These are phyloP conservation scores for Saccharomyces hybrid DNA, from an alignment of 1,139 yeast species.

Conservation along the genomic window DNA sequence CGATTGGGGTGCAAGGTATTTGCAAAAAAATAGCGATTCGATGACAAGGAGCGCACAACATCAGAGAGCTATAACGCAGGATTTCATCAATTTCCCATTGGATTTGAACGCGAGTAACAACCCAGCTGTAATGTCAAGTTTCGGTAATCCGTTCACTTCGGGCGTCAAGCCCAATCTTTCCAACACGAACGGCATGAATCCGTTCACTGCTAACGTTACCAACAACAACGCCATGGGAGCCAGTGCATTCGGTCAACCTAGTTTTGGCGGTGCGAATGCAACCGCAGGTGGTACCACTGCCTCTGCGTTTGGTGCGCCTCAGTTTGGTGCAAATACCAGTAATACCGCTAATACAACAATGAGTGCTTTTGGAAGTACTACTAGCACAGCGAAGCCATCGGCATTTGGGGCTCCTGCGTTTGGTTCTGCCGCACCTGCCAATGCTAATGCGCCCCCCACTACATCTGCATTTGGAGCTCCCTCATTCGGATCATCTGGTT, in stretches of 20 bases:
- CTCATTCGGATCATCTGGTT: constrained; percentile 7
- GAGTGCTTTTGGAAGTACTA: constrained; percentile 17
- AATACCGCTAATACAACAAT: background rate
- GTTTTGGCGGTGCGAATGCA: background rate
- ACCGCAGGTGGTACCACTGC: background rate
- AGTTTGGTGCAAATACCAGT: constrained; percentile 18
- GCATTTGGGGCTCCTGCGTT: constrained; percentile 23
- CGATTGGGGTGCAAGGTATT: constrained; percentile 48
- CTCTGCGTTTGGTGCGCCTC: constrained; percentile 21
- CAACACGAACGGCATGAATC: constrained; percentile 1
- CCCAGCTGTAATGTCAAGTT: constrained; percentile 5
- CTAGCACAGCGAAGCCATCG: constrained; percentile 6
- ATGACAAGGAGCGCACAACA: constrained; percentile 28
- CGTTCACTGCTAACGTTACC: constrained; percentile 6
- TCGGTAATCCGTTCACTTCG: constrained; percentile 7
- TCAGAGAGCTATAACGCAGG: constrained; percentile 30
- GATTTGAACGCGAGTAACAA: constrained; percentile 15
- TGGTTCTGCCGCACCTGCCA: constrained; percentile 14
- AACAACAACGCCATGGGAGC: background rate
- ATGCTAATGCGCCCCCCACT: constrained; percentile 3
- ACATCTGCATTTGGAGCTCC: constrained; percentile 16
- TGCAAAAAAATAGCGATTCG: constrained; percentile 37
- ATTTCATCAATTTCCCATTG: constrained; percentile 37
- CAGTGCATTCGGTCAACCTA: constrained; percentile 20
- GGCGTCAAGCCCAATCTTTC: constrained; percentile 1